Conservation (phyloP, 192 early-diverging fungal species). For the Backusella sp. region DNA sequence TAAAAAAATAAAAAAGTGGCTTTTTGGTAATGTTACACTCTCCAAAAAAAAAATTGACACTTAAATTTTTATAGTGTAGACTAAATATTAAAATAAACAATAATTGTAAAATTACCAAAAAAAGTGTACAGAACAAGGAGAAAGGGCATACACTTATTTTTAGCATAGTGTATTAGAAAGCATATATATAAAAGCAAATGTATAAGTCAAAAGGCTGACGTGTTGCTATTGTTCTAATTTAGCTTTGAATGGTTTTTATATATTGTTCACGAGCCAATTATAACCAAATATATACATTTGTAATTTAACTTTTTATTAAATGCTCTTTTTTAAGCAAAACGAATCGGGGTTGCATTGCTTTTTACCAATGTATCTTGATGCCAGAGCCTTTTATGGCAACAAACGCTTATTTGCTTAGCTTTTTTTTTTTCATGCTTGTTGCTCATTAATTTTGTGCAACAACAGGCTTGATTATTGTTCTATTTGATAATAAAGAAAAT, state of each 20-base stretch:
- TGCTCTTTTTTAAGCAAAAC: background rate
- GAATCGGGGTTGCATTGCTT: background rate
- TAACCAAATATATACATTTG: slow-evolving; percentile 3
- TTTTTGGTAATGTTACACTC: slow-evolving; percentile 4
- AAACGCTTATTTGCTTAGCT: background rate
- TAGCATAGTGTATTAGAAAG: no score
- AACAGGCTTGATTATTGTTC: background rate
- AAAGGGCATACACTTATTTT: background rate
- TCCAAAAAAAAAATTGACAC: background rate
- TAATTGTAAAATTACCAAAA: background rate
- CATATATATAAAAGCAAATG: background rate
- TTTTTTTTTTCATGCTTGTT: background rate
- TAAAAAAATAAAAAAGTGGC: background rate
- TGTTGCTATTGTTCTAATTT: background rate
- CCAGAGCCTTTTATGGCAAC: background rate
- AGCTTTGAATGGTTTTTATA: background rate
- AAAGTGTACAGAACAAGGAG: background rate
- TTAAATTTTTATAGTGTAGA: background rate
- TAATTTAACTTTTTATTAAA: background rate
- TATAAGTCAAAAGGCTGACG: no score
- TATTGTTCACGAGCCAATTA: background rate
- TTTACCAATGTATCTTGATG: background rate
- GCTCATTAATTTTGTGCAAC: slow-evolving; percentile 2
- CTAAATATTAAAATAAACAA: background rate
- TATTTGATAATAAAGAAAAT: background rate